Evolutionary conservation across 176 grass and related monocot species (phyloP), one percentile per base, ranked within the genome.

Genomic region (Triticum monococcum): DNA sequence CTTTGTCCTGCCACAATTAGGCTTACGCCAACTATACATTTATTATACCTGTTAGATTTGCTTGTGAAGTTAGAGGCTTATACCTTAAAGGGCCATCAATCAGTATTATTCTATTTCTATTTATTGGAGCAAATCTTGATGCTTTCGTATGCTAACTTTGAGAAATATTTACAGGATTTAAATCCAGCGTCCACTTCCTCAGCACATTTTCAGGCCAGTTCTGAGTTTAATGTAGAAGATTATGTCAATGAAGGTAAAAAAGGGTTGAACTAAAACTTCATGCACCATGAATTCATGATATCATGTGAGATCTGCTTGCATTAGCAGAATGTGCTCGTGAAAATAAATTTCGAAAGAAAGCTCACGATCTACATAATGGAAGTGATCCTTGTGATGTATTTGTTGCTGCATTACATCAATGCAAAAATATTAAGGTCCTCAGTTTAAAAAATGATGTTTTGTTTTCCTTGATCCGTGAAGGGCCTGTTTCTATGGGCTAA

Each of bases 211-310:
- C 72, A 64, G 40, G 78, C 82, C 31, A 77, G 81, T 86, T 79
- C 83, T 68, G 82, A 91, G 28, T 77, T 88, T 14, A 86, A 68
- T 75, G 13, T 71, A 67, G 35, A 72, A 62, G 74, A 83, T 89
- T 57, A 89, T 48, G 43, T 66, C 33, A 89, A 84, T 83, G 81
- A 60, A 91, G 89, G 91, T 90, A 92, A 70, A 28, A 28, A 30
- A 81, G 62, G 66, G 16, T 43, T 31, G 79, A 68, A 17, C n/a
- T 50, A 20, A 28, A 10, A 30, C 10, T 68, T 35, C 41, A 25
- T 30, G 25, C 64, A 35, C 31, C 26, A n/a, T 28, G 3, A 75
- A 26, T 74, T 48, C 28, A 54, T 54, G 50, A 54, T 75, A 75
- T 52, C 18, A 8, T 73, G 41, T 25, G 23, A 3, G 37, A 14